Evolutionary conservation across 1,139 yeast species (phyloP), one percentile per base, ranked within the genome.

Genomic region (Saccharomycopsis phalli): DNA sequence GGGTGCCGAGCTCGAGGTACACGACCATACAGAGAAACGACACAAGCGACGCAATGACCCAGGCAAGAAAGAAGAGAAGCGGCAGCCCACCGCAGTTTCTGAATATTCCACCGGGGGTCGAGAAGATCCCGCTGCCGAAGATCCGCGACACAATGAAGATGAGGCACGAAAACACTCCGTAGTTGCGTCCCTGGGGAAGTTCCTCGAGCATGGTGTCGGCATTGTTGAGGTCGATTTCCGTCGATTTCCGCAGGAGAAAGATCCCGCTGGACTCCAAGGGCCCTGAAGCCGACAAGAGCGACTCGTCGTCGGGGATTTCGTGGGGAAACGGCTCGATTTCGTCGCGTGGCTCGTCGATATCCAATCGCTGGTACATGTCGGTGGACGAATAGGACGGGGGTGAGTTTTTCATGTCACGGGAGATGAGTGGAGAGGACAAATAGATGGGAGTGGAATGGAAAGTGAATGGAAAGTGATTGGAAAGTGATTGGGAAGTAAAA

Each of bases 121-220:
- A 79, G 59, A 81, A 78, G 14, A 81, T 80, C 0, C 91, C 91
- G 1, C 86, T 76, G 0, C 91, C 91, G n/a, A 81, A 64, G 33
- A 81, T 80, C 46, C 87, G 61, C 19, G 83, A 74, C 3, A 81
- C 68, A 50, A 78, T 76, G 44, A 79, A 56, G 41, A 78, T 68
- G 37, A 77, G 66, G 0, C 83, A 78, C 4, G 86, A 76, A 50
- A 70, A 78, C 2, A 77, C 55, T 0, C 88, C 88, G 46, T 81
- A 56, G 56, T 81, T 87, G 26, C 91, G 62, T 1, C 91, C 88
- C 49, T 77, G 86, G 0, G 88, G 88, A 1, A 77, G 68, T 23
- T 79, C 86, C 46, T 60, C 67, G 10, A 43, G 36, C 13, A 37
- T 18, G 22, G 41, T 27, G 14, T 22, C 21, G 17, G 25, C 41